Conservation (phyloP, 495 filamentous ascomycete genomes). For the Cercophora sp. region DNA sequence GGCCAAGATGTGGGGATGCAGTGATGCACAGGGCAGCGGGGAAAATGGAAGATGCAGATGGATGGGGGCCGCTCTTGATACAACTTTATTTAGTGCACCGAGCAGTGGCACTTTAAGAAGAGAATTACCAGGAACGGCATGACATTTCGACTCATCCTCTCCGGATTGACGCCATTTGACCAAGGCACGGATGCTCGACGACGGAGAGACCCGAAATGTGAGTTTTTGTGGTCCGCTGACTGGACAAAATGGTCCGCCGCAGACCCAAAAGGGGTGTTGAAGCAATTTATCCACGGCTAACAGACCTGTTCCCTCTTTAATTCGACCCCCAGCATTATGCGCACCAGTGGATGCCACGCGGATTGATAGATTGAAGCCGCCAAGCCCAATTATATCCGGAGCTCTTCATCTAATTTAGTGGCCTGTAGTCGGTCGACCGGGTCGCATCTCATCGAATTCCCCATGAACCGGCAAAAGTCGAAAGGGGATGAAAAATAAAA, state of each 20-base stretch:
- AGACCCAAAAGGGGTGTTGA: background rate
- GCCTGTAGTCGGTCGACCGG: background rate
- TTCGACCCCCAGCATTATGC: background rate
- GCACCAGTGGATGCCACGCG: slow-evolving; percentile 4
- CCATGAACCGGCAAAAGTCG: slow-evolving; percentile 1
- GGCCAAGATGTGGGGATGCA: slow-evolving; percentile 5
- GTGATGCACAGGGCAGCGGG: background rate
- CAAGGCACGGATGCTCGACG: background rate
- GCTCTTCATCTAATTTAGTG: slow-evolving; percentile 1
- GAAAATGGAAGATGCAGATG: background rate
- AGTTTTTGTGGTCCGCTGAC: background rate
- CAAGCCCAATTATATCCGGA: slow-evolving; percentile 5
- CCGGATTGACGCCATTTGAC: background rate
- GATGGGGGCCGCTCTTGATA: background rate
- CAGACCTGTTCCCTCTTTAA: background rate
- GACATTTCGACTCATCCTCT: background rate
- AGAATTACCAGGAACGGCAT: background rate
- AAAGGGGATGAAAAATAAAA: slow-evolving; percentile 3
- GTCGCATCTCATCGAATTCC: slow-evolving; percentile 1
- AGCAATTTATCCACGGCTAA: slow-evolving; percentile 3
- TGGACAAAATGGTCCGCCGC: background rate
- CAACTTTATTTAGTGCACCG: slow-evolving; percentile 1
- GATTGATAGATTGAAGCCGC: slow-evolving; percentile 1
- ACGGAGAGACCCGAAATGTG: background rate
- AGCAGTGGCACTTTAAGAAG: background rate